Percentiles rank a stretch among this genome's conserved stretches.
Conservation (phyloP, 345 rosid genomes). For the Barbarea vulgaris region DNA sequence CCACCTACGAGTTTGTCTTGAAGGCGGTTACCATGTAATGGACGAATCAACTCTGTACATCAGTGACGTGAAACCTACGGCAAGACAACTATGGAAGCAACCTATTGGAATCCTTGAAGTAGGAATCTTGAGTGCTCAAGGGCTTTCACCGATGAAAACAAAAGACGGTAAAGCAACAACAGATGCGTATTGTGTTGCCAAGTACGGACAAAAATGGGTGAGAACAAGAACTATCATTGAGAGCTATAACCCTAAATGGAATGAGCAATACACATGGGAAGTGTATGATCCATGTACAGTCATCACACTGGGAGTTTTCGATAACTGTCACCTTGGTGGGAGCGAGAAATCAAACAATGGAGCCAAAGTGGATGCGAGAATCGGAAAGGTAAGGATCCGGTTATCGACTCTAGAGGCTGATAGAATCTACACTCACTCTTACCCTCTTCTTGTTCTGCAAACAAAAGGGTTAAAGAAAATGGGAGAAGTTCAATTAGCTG, state of each 20-base stretch:
- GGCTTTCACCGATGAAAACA: constrained; percentile 74
- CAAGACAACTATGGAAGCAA: constrained; percentile 84
- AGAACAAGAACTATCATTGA: constrained; percentile 77
- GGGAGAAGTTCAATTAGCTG: constrained; percentile 81
- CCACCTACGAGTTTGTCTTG: constrained; percentile 77
- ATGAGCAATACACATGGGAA: constrained; percentile 94
- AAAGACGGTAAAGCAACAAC: constrained; percentile 64
- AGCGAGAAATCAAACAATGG: constrained; percentile 56
- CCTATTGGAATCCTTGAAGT: constrained; percentile 88
- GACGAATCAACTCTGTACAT: constrained; percentile 88
- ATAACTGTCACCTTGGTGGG: constrained; percentile 78
- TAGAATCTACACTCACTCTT: constrained; percentile 72
- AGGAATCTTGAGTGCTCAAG: constrained; percentile 81
- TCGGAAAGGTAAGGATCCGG: constrained; percentile 80
- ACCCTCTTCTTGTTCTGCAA: constrained; percentile 76
- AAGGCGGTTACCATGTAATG: constrained; percentile 93
- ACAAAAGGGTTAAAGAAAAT: constrained; percentile 78
- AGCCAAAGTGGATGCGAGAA: constrained; percentile 60
- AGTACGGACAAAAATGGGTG: constrained; percentile 89
- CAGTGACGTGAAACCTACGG: constrained; percentile 85
- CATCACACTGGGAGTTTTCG: constrained; percentile 78
- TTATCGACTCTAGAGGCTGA: constrained; percentile 75
- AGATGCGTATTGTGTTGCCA: constrained; percentile 85
- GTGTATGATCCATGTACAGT: constrained; percentile 84
- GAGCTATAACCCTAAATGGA: constrained; percentile 76